Conservation (phyloP, 1,284 basidiomycete species). For the Pholiota adiposa region DNA sequence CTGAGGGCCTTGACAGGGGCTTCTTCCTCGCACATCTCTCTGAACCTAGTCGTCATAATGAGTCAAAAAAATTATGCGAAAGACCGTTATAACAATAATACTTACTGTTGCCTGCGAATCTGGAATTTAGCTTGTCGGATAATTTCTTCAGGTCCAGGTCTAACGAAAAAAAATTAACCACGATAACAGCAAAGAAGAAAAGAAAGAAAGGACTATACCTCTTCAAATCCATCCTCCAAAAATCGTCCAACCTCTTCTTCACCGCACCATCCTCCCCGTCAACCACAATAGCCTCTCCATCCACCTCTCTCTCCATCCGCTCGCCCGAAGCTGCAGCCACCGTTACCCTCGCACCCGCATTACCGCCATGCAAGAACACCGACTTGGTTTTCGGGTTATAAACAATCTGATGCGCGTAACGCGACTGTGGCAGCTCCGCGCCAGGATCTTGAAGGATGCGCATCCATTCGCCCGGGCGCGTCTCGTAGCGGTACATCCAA, state of each 20-base stretch:
- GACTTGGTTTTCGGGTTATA: constrained; percentile 62
- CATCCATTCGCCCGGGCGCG: constrained; percentile 65
- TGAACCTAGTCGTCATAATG: constrained; percentile 53
- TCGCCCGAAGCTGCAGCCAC: constrained; percentile 28
- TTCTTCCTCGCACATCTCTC: constrained; percentile 75
- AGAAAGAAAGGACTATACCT: constrained; percentile 46
- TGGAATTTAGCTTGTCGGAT: constrained; percentile 62
- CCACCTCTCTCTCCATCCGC: constrained; percentile 17
- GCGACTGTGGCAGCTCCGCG: constrained; percentile 49
- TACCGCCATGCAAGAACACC: constrained; percentile 75
- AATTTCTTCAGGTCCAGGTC: constrained; percentile 61
- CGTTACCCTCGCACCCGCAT: constrained; percentile 45
- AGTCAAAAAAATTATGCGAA: too few relatives aligned
- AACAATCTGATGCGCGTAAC: constrained; percentile 79
- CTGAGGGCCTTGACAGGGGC: constrained; percentile 67
- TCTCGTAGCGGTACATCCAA: constrained; percentile 67
- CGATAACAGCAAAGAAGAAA: background rate
- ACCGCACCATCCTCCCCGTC: constrained; percentile 20
- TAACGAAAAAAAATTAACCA: constrained; percentile 29
- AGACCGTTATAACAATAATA: too few relatives aligned
- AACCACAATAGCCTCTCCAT: constrained; percentile 22
- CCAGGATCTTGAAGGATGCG: constrained; percentile 48
- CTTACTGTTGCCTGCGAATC: constrained; percentile 73
- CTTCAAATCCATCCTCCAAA: constrained; percentile 73
- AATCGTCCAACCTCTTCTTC: constrained; percentile 63